Base-by-base conservation (phyloP, 805 yeast genomes). In the Suhomyces canberraensis region DNA sequence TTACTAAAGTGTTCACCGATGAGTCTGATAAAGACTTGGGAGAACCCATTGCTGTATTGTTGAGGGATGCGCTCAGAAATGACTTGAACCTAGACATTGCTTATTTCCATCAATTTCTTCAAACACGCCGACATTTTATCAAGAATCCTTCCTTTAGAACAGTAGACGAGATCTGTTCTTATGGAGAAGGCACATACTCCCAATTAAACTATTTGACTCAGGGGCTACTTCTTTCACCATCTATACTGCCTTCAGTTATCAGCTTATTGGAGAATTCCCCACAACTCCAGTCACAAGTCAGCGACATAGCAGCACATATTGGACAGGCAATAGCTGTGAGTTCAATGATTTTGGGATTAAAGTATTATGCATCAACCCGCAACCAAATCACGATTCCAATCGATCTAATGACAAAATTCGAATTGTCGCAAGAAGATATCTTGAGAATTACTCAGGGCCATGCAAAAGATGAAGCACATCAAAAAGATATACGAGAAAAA, bases 281-380 rank as follows among this genome's bases (percentile, higher is more conserved):
- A 0, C 44, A 43, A 4, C 51, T 78, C n/a, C 76, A 72, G 40
- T 57, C 58, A 13, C 46, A 55, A 4, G 60, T 78, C 7, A 70
- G 78, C 22, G 86, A 83, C 42, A 73, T 81, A 8, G 73, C 79
- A 8, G 93, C 95, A 0, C 95, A 86, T 58, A 60, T 87, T 25
- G 95, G 95, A 5, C 95, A 87, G 56, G 85, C 93, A 1, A 75
- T 82, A 0, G 81, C 89, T 0, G 68, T 87, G 9, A 79, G 87
- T 1, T 71, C 83, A 2, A 68, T 76, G 58, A 66, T 87, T 11
- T 61, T 82, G 35, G 85, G 84, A 0, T 52, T 80, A 32, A 64
- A 66, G 16, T 84, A 71, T 56, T 80, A 78, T 54, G 80, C 84
- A 0, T 53, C 58, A 15, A 52, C 63, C 21, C 67, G 74, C 18